Evolutionary conservation across 2,329 filamentous ascomycete genomes (phyloP).

Genomic region (Penicillium sp.): DNA sequence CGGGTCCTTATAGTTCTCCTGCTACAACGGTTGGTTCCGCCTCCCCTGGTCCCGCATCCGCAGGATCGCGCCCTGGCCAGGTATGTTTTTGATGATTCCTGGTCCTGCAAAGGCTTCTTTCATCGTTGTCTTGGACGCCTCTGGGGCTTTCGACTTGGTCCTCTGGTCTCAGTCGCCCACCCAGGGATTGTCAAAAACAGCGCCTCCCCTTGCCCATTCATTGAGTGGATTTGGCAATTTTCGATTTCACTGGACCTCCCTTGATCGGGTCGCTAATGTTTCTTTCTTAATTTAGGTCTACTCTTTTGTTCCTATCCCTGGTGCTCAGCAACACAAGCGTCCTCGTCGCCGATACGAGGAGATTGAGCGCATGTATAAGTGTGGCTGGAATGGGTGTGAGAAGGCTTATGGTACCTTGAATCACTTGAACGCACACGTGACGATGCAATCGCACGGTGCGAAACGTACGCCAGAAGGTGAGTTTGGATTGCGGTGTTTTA

Average conservation of each 20-base stretch:
- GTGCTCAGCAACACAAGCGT: constrained; percentile 94
- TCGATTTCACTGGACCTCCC: neutral
- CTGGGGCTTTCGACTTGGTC: constrained; percentile 14
- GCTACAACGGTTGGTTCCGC: constrained; percentile 61
- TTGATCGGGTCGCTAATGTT: constrained; percentile 18
- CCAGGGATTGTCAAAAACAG: constrained; percentile 26
- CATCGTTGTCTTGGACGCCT: constrained; percentile 31
- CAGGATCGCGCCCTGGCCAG: constrained; percentile 62
- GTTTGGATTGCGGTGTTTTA: constrained; percentile 30
- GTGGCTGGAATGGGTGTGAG: constrained; percentile 96
- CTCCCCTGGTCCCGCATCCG: constrained; percentile 57
- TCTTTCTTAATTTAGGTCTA: constrained; percentile 67
- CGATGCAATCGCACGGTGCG: constrained; percentile 94
- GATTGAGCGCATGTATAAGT: constrained; percentile 99
- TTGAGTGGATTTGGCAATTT: constrained; percentile 2
- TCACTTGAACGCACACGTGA: constrained; percentile 96
- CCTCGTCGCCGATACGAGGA: constrained; percentile 93
- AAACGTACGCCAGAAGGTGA: constrained; percentile 97
- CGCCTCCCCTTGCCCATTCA: constrained; percentile 12
- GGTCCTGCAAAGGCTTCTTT: constrained; percentile 30
- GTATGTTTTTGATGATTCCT: constrained; percentile 52
- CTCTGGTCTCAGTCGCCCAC: constrained; percentile 1
- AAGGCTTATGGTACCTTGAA: constrained; percentile 98
- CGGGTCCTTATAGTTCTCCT: constrained; percentile 50
- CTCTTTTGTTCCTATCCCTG: constrained; percentile 95